Evolutionary conservation across 306 rosid species (phyloP), one percentile per base, ranked within the genome.

Genomic region (Rosa persica): DNA sequence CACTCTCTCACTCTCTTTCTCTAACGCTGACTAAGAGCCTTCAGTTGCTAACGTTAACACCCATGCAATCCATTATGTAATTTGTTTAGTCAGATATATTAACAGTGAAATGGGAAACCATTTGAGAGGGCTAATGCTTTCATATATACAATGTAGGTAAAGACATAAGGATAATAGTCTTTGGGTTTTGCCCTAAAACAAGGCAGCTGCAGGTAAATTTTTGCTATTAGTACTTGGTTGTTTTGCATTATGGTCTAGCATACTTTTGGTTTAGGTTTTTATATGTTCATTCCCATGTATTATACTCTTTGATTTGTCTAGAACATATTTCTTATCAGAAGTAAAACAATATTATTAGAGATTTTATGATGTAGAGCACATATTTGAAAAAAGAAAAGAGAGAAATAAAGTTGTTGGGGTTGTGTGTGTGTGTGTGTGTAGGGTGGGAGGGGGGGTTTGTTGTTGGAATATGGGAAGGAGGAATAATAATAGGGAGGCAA

Each of bases 91-190:
- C 54, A 40, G 9, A 23, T 40, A 22, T 57, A 40, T 22, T 22
- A 15, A 39, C n/a, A 52, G n/a, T 54, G 49, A 22, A 38, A n/a
- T 54, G 20, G 5, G 8, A 22, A 22, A 16, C 70, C 36, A 47
- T 76, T 73, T 75, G 73, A 44, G 70, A n/a, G 58, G 75, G n/a
- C 67, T 83, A 39, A 69, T 86, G 49, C 67, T 79, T 76, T 70
- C 65, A 67, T 76, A 78, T 69, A 34, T 80, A 7, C 74, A 72
- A 49, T 91, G 85, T 90, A 95, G 99, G 98, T 48, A 95, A 95
- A 83, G 99, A 95, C 86, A 93, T 93, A 98, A 91, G 98, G 85
- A 91, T 93, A 49, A 78, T 95, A 23, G 93, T 95, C 80, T 95
- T 95, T 83, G 93, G 96, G 78, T 95, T 95, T 84, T 91, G 92